These are phyloP conservation scores for Senna tora DNA, from an alignment of 306 rosid species.

Conservation along the genomic window DNA sequence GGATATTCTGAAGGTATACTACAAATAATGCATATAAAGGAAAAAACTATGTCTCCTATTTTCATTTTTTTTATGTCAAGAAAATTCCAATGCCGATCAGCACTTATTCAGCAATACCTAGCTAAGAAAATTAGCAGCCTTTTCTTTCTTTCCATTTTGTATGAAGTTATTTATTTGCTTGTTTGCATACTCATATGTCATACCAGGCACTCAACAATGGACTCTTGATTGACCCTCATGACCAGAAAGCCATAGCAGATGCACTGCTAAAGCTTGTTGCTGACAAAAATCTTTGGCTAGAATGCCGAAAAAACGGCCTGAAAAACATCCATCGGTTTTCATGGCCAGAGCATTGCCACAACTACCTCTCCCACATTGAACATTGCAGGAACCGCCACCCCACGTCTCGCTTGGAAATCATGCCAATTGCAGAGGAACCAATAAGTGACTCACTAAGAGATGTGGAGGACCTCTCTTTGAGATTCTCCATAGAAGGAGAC, in stretches of 20 bases:
- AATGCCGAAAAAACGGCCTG: slow-evolving; percentile 79
- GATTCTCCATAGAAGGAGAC: slow-evolving; percentile 75
- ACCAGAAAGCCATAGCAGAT: slow-evolving; percentile 75
- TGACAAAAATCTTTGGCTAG: slow-evolving; percentile 75
- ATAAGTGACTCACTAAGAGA: slow-evolving; percentile 76
- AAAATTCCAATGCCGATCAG: neutral
- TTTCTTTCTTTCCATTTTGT: neutral
- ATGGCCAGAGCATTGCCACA: slow-evolving; percentile 85
- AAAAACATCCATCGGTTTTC: slow-evolving; percentile 80
- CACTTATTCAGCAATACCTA: neutral
- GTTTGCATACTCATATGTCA: neutral
- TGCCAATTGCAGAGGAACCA: slow-evolving; percentile 70
- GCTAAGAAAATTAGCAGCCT: neutral
- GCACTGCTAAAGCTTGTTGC: slow-evolving; percentile 81
- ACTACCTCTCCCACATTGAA: slow-evolving; percentile 79
- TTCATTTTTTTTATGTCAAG: neutral
- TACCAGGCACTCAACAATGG: slow-evolving; percentile 74
- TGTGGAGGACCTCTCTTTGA: slow-evolving; percentile 73
- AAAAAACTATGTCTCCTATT: neutral
- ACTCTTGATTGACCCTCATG: slow-evolving; percentile 80
- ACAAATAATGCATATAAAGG: neutral
- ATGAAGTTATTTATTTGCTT: neutral
- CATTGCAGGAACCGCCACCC: slow-evolving; percentile 63
- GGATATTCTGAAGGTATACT: slow-evolving; percentile 76
- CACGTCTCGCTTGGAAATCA: slow-evolving; percentile 62